phyloP scores from a whole-genome alignment of 768 basidiomycete species.

The Gloeostereum incarnatum region DNA sequence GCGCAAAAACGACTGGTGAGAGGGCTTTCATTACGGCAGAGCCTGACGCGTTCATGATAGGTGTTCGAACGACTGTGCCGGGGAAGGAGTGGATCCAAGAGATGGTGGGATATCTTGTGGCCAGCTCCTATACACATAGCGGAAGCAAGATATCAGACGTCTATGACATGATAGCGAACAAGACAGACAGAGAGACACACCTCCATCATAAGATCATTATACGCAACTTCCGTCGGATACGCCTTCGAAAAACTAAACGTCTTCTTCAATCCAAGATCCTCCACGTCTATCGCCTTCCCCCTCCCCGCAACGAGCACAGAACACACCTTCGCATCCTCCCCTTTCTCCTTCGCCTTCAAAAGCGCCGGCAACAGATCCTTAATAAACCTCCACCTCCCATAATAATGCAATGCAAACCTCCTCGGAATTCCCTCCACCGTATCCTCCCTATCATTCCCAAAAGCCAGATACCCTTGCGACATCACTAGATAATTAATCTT shows the following conservation, averaged over 20 bases:
- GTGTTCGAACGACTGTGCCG: no score
- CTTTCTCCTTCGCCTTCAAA: conserved; percentile 17
- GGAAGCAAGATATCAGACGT: no score
- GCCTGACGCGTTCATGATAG: no score
- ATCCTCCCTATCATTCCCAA: conserved; percentile 14
- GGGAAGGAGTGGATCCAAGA: no score
- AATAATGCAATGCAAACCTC: conserved; percentile 22
- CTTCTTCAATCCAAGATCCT: conserved; percentile 22
- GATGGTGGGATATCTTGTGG: no score
- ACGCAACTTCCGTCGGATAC: conserved; percentile 11
- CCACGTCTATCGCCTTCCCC: conserved; percentile 15
- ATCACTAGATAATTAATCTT: conserved; percentile 7
- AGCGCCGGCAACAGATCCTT: conserved; percentile 21
- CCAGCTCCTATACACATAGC: no score
- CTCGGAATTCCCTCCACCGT: conserved; percentile 23
- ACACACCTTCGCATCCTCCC: conserved; percentile 25
- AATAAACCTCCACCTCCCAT: conserved; percentile 24
- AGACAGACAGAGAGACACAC: conserved; percentile 12
- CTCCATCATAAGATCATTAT: conserved; percentile 21
- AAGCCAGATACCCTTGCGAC: conserved; percentile 5
- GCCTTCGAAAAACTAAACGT: conserved; percentile 12
- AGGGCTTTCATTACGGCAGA: no score
- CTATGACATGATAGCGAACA: no score
- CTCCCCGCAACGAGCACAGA: conserved; percentile 16
- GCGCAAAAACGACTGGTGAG: no score